A percentile compares a stretch with the other conserved stretches of the same genome.
Conservation (phyloP, 1,284 basidiomycete species). For the Ceratobasidium theobromae region DNA sequence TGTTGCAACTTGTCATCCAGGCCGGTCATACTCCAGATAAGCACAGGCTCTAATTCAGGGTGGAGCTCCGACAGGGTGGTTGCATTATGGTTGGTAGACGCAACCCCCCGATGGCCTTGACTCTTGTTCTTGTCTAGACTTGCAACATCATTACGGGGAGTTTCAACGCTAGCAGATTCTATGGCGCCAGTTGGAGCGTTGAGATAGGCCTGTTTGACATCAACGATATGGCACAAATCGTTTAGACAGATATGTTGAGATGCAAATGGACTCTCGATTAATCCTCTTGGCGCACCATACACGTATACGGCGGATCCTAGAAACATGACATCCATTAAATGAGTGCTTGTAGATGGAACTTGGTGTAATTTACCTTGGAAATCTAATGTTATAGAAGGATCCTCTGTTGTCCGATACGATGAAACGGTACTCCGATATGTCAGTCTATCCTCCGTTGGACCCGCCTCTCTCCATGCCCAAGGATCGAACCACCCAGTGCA, state of each 20-base stretch:
- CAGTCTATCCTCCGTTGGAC: not conserved
- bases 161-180: not conserved
- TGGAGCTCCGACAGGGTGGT: not conserved
- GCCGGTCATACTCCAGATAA: slow-evolving; percentile 16
- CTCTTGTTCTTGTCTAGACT: not conserved
- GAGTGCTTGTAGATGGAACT: not conserved
- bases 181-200: not conserved
- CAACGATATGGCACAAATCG: not conserved
- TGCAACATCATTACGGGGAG: not conserved
- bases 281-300: slow-evolving; percentile 2
- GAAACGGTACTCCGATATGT: slow-evolving; percentile 11
- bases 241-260: slow-evolving; percentile 11
- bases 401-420: slow-evolving; percentile 2
- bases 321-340: not conserved
- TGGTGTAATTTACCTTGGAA: not conserved
- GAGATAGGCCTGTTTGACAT: slow-evolving; percentile 1
- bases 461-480: slow-evolving; percentile 6
- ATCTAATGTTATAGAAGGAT: not conserved
- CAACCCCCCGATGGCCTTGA: too few relatives aligned
- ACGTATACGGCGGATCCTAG: not conserved
- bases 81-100: not conserved
- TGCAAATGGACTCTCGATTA: not conserved
- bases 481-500: slow-evolving; percentile 13
- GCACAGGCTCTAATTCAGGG: not conserved
- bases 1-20: not conserved